These are phyloP conservation scores for Lablab purpureus DNA, from an alignment of 306 rosid species.

Conservation along the genomic window DNA sequence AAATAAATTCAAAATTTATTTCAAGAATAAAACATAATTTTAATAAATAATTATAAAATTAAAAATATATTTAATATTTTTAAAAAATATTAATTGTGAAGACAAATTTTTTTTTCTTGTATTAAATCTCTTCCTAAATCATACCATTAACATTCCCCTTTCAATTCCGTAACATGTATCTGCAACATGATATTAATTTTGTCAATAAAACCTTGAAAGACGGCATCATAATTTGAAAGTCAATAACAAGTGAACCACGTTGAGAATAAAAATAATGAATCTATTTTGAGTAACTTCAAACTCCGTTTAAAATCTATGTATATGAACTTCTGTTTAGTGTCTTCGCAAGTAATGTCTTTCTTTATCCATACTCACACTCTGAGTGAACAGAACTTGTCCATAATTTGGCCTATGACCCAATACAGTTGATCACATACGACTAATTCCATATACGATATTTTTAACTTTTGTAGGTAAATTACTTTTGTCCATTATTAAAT, in stretches of 20 bases:
- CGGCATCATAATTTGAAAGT: neutral
- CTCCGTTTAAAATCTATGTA: neutral
- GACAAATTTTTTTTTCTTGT: no score
- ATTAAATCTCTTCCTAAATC: neutral
- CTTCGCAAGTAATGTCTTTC: constrained; percentile 25
- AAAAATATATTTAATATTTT: no score
- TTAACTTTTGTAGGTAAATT: no score
- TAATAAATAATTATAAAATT: no score
- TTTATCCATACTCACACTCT: neutral
- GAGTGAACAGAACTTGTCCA: neutral
- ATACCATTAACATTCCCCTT: neutral
- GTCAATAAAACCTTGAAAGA: neutral
- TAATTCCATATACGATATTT: no score
- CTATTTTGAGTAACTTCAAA: neutral
- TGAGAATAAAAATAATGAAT: neutral
- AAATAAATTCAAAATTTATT: no score
- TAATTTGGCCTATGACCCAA: neutral
- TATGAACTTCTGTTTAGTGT: neutral
- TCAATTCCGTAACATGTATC: neutral
- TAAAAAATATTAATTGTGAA: no score
- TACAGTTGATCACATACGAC: neutral
- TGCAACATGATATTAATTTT: neutral
- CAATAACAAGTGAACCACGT: neutral
- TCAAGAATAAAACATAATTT: no score
- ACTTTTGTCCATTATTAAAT: no score